Conservation (phyloP, 2,329 filamentous ascomycete genomes). For the Emmonsia crescens region DNA sequence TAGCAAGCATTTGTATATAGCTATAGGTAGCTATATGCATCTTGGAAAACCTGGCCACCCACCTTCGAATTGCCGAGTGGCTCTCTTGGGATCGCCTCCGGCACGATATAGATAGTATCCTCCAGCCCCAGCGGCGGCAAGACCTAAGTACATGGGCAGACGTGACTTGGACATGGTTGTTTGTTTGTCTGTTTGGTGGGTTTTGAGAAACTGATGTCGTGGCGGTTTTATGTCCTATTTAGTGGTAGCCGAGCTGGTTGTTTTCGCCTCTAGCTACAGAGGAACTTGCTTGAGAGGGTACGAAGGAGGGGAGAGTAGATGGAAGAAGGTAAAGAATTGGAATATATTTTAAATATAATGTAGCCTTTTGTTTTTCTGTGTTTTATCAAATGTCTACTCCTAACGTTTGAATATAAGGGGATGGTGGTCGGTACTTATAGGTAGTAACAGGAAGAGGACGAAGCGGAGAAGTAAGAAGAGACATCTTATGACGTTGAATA, state of each 20-base stretch:
- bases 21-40: neutral
- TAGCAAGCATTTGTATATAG: neutral
- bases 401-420: neutral
- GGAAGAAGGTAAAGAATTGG: neutral
- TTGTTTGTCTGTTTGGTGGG: neutral
- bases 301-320: neutral
- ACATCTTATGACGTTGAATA: neutral
- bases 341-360: neutral
- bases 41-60: conserved; percentile 23
- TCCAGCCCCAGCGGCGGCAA: conserved; percentile 54
- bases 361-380: neutral
- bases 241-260: neutral
- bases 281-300: neutral
- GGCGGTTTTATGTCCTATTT: neutral
- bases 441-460: neutral
- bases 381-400: neutral
- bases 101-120: conserved; percentile 89
- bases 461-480: neutral
- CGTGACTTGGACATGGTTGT: conserved; percentile 28
- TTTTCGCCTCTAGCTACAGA: neutral
- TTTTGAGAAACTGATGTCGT: neutral
- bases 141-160: conserved; percentile 33
- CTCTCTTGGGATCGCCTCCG: conserved; percentile 68
- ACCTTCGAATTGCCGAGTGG: conserved; percentile 84
- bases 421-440: neutral